A percentile compares a stretch with the other conserved stretches of the same genome.
Conservation (phyloP, 306 rosid species). For the Sphenostylis stenocarpa region DNA sequence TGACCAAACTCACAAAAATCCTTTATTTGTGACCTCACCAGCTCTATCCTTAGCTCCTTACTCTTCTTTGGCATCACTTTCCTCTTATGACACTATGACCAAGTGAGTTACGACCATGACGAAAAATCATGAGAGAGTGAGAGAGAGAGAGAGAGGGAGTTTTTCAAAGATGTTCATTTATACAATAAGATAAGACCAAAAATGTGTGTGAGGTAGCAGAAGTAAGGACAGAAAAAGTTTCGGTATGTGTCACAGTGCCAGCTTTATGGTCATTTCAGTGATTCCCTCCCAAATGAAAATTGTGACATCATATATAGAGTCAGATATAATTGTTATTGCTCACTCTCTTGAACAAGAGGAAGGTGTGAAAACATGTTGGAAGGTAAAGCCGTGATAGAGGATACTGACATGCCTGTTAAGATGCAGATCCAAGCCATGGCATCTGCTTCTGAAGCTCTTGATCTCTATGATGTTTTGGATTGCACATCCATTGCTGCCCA, state of each 20-base stretch:
- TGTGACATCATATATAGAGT: not conserved
- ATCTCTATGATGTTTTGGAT: slow-evolving; percentile 85
- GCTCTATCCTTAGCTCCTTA: slow-evolving; percentile 29
- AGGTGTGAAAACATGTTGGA: slow-evolving; percentile 68
- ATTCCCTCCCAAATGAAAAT: slow-evolving; percentile 30
- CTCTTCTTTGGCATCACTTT: not conserved
- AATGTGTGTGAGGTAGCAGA: slow-evolving; percentile 25
- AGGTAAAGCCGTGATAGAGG: slow-evolving; percentile 85
- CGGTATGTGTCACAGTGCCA: slow-evolving; percentile 37
- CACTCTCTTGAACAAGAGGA: not conserved
- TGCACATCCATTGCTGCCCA: slow-evolving; percentile 93
- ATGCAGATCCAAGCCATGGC: slow-evolving; percentile 98
- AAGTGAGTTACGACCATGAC: slow-evolving; percentile 2
- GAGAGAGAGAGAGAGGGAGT: no score
- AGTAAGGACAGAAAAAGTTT: slow-evolving; percentile 30
- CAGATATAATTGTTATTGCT: not conserved
- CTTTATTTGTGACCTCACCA: slow-evolving; percentile 28
- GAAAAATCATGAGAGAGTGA: not conserved
- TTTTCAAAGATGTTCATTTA: not conserved
- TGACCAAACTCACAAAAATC: not conserved
- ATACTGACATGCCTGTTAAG: slow-evolving; percentile 90
- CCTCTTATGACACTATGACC: not conserved
- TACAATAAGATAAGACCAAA: slow-evolving; percentile 7
- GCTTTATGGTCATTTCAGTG: slow-evolving; percentile 3
- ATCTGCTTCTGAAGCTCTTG: slow-evolving; percentile 92